Conservation (phyloP, 192 early-diverging fungal genomes). For the Gaertneriomyces sp. region DNA sequence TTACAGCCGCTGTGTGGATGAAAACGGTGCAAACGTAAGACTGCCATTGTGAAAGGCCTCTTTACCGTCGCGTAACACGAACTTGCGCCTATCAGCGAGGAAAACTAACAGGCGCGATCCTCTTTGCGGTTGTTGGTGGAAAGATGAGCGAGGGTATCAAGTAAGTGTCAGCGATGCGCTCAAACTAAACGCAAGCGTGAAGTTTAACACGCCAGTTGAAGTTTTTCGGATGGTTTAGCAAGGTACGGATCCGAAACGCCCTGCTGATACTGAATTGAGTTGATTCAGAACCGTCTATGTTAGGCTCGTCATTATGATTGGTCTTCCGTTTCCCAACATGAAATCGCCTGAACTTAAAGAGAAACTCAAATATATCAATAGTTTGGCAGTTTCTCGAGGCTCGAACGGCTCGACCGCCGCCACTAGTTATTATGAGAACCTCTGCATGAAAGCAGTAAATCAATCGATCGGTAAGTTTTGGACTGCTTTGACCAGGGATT, state of each 20-base stretch:
- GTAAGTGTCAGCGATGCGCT: constrained; percentile 10
- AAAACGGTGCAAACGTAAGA: too few species aligned
- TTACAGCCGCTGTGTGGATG: constrained; percentile 36
- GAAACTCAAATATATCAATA: constrained; percentile 64
- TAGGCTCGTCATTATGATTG: constrained; percentile 82
- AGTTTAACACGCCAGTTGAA: constrained; percentile 3
- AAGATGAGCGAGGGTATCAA: constrained; percentile 91
- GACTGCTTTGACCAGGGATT: not conserved
- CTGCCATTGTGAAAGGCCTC: too few species aligned
- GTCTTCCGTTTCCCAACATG: constrained; percentile 82
- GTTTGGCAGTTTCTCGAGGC: constrained; percentile 1
- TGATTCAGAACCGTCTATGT: not conserved
- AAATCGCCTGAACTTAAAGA: constrained; percentile 71
- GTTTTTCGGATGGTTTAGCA: constrained; percentile 81
- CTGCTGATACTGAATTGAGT: too few species aligned
- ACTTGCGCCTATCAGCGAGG: not conserved
- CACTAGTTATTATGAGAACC: constrained; percentile 79
- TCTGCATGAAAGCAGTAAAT: constrained; percentile 92
- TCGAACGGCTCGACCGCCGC: constrained; percentile 11
- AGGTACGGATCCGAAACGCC: constrained; percentile 20
- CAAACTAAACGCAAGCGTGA: not conserved
- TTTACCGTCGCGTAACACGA: too few species aligned
- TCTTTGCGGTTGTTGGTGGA: constrained; percentile 88
- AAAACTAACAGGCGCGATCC: constrained; percentile 55
- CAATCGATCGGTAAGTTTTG: constrained; percentile 65